Evolutionary conservation across 2,329 filamentous ascomycete genomes (phyloP), one percentile per base, ranked within the genome.

Genomic region (Talaromyces sp.): DNA sequence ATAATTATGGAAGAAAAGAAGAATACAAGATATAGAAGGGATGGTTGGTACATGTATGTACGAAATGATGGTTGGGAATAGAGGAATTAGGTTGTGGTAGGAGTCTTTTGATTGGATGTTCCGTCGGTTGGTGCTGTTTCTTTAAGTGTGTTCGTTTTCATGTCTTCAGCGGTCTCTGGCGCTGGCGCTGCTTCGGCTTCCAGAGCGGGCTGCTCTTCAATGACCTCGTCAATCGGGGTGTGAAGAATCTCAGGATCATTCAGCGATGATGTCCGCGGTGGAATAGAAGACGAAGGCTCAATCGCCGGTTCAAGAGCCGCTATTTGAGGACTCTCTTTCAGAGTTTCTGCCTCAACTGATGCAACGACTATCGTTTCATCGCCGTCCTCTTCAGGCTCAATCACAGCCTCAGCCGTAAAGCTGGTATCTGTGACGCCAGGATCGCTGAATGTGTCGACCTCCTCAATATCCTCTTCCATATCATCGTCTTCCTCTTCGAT

Each of bases 401-500:
- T 16, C 19, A 11, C 16, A 52, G 33, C 19, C 45, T 52, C 62
- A 10, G 75, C 75, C 41, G 75, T 74, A 2, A 69, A 69, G 13
- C 72, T 24, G 19, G 48, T 45, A 31, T 63, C 64, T 19, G 14
- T 41, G 22, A 47, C 50, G 16, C 65, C 67, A 13, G 65, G 56
- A 13, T 66, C 71, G 41, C 75, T 75, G 63, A 80, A 80, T 16
- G 74, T 72, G 56, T 80, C 78, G 7, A 79, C 78, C 67, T 80
- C 78, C 65, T 80, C 78, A 8, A 77, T 74, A 24, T 79, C 73
- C 67, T 77, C 71, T 13, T 72, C 73, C 27, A 73, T 76, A 33
- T 73, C 68, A 65, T 80, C 78, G 68, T 81, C 79, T 43, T 81
- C 78, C 64, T 80, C 78, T 66, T 80, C 78, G 31, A 82, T 81